Base-by-base conservation (phyloP, 805 yeast genomes). In the Kuraishia hungarica region DNA sequence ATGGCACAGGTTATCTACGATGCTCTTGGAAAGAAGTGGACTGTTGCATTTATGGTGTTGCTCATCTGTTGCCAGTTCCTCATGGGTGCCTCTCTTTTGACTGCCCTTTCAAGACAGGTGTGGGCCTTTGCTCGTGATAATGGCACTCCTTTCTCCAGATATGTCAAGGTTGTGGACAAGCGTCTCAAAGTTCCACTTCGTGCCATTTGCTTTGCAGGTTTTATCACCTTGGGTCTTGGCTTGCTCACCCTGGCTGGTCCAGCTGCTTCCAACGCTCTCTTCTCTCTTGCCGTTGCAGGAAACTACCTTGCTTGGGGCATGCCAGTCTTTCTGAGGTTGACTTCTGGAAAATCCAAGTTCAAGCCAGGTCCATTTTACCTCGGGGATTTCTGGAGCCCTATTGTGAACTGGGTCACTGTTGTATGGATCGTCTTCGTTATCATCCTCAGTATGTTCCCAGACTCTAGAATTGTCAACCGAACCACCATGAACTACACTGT, bases 71-170 rank as follows among this genome's bases (percentile, higher is more conserved):
- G 80, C 22, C 81, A 78, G 62, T 77, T 73, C 61, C 60, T 77
- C 55, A 77, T 77, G 80, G 76, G 78, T 17, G 70, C 73, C 22
- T 76, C 81, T 8, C 69, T 76, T 51, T 64, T 76, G 53, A 70
- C 76, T 51, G 81, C 81, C 20, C 67, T 72, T n/a, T 75, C 79
- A 2, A 68, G 82, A 64, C 82, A 77, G 63, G 70, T 77, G 54
- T 77, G 79, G 76, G 80, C 81, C 8, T 77, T 78, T 62, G 80
- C 80, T 20, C 68, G 81, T 65, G 81, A 77, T 60, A 75, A 76
- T 60, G 81, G 81, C 17, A 68, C 77, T 58, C 81, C 81, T n/a
- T 59, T 76, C 54, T 67, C 73, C 52, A 64, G 67, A 56, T 64
- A 67, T 57, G 72, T 77, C 55, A 76, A 76, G 58, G 68, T 67